Base-by-base conservation (phyloP, 106 monocot species). In the Dioscorea alata region DNA sequence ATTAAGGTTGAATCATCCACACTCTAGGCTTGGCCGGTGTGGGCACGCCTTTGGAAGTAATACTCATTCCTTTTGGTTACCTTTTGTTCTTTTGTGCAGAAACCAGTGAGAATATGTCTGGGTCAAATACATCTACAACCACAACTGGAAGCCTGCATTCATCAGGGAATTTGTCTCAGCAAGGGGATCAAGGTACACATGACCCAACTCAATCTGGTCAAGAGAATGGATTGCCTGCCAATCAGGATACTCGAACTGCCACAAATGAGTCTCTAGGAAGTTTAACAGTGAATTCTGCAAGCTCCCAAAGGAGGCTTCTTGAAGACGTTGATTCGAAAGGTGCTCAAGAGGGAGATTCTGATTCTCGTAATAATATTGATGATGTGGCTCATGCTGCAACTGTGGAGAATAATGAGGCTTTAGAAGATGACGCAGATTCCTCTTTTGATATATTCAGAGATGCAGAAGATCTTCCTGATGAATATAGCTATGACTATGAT, bases 401-500 rank as follows among this genome's bases (percentile, higher is more conserved):
- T 59, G 84, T 82, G n/a, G 81, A 90, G 75, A 99, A 99, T 69
- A 50, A 81, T 32, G 81, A 73, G 69, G 64, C 15, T 62, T 68
- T 99, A 49, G 90, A 85, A 62, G 87, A 75, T 13, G 90, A 83
- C 53, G 93, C 93, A 64, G 87, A 90, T 81, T 65, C 81, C 23
- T 99, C 99, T 64, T 99, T 99, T 88, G 90, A 99, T 79, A 61
- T 99, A 52, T 90, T 99, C 49, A 72, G 93, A 18, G 79, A 88
- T 57, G 63, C 58, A 20, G 87, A 97, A 70, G 90, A 93, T 48
- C 54, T 99, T 51, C 75, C 71, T 71, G 93, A 99, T 78, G 93
- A 99, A 58, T 99, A 99, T 74, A 79, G 78, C 73, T 99, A 93
- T 75, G 99, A 99, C 70, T 99, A 99, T 78, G 99, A 99, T 82